These are phyloP conservation scores for Oxyria digyna DNA, from an alignment of 148 eudicot genomes.

Conservation along the genomic window DNA sequence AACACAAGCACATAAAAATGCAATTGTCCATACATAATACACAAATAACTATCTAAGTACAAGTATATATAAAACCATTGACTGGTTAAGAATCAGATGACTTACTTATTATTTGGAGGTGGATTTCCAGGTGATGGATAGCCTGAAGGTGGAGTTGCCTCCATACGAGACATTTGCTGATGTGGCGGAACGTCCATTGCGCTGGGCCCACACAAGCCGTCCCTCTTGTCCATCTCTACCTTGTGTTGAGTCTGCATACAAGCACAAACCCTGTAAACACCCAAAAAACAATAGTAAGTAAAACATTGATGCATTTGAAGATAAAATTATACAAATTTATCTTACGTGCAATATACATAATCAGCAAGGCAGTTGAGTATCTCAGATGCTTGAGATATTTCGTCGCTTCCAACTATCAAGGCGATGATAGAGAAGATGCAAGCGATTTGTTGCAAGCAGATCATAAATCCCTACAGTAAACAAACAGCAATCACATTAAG, in stretches of 20 bases:
- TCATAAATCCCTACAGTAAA: slow-evolving; percentile 68
- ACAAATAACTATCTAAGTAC: not conserved
- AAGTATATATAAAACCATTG: not conserved
- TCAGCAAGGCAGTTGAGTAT: slow-evolving; percentile 53
- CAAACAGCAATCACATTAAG: not conserved
- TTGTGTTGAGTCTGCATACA: slow-evolving; percentile 99
- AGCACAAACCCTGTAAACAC: slow-evolving; percentile 71
- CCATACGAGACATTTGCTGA: slow-evolving; percentile 82
- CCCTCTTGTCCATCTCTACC: slow-evolving; percentile 95
- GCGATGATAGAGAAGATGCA: slow-evolving; percentile 91
- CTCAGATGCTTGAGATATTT: slow-evolving; percentile 71
- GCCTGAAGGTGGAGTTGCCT: slow-evolving; percentile 23
- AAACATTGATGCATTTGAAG: no score
- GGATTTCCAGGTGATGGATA: slow-evolving; percentile 26
- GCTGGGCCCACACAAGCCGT: slow-evolving; percentile 70
- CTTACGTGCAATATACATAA: slow-evolving; percentile 91
- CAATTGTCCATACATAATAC: not conserved
- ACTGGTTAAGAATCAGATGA: not conserved
- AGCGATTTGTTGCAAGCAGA: slow-evolving; percentile 92
- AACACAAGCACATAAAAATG: not conserved
- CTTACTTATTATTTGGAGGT: not conserved
- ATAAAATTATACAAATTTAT: not conserved
- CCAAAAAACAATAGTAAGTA: slow-evolving; percentile 16
- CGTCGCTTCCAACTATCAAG: slow-evolving; percentile 72
- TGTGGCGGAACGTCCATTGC: slow-evolving; percentile 69